Evolutionary conservation across 768 basidiomycete species (phyloP).

Genomic region (Melanogaster broomeanus): DNA sequence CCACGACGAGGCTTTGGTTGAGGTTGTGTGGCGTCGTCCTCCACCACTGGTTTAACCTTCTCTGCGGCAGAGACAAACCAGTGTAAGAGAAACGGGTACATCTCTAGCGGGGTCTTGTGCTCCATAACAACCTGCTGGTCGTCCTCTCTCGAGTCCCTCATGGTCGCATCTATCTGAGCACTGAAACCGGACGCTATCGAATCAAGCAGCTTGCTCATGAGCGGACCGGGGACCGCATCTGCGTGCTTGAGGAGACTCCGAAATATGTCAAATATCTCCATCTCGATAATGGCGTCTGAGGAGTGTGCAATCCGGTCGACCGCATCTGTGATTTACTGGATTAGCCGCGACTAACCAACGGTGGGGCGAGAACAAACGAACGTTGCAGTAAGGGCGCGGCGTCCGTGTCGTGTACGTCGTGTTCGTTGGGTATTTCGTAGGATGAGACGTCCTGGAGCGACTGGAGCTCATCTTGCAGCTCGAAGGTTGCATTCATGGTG

Average conservation of each 20-base stretch:
- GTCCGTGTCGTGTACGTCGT: conserved; percentile 60
- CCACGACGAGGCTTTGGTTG: conserved; percentile 55
- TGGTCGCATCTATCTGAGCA: conserved; percentile 70
- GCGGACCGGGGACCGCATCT: conserved; percentile 55
- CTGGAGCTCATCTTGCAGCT: conserved; percentile 78
- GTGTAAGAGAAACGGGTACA: conserved; percentile 88
- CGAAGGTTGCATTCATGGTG: conserved; percentile 52
- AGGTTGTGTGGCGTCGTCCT: conserved; percentile 46
- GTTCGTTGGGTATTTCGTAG: conserved; percentile 71
- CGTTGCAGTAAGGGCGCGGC: conserved; percentile 60
- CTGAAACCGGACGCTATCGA: conserved; percentile 77
- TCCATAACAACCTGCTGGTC: conserved; percentile 58
- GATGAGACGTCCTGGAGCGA: conserved; percentile 57
- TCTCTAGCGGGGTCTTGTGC: conserved; percentile 80
- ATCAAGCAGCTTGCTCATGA: conserved; percentile 88
- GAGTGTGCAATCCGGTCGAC: conserved; percentile 80
- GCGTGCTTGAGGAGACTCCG: conserved; percentile 80
- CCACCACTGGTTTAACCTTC: conserved; percentile 60
- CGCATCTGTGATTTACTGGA: conserved; percentile 49
- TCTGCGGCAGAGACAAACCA: conserved; percentile 89
- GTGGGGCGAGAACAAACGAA: conserved; percentile 25
- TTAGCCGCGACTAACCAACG: conserved; percentile 6
- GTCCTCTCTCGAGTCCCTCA: conserved; percentile 68
- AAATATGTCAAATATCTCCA: conserved; percentile 77
- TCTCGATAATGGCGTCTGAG: conserved; percentile 69